Evolutionary conservation across 108 stramenopile genomes (phyloP), one percentile per base, ranked within the genome.

Genomic region (Skeletonema marinoi): DNA sequence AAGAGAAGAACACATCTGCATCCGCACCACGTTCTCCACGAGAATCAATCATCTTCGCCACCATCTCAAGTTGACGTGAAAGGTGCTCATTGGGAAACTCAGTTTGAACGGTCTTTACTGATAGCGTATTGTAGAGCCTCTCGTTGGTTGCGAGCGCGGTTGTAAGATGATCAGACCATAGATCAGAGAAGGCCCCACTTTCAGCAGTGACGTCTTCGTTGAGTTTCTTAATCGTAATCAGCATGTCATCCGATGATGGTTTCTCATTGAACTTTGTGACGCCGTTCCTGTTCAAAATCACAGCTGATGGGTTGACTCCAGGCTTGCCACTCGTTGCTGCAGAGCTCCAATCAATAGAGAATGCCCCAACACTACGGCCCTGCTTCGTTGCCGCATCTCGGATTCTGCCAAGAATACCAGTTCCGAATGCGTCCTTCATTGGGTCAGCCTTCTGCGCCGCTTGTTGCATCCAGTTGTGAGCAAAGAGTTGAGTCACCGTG

Each of bases 321-420:
- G 72, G 30, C 64, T 70, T 30, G 16, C 85, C 85, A 14, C 25
- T 64, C 21, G 78, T 48, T 32, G 69, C 32, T 16, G 41, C 36
- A 44, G 73, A 68, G 66, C 78, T 73, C 14, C 85, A 78, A 62
- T 48, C 59, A 54, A 86, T 86, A 32, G 77, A 73, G 56, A 79
- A 86, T 10, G 60, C 36, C 32, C 67, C 71, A 32, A 81, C 72
- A 3, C 56, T 35, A n/a, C 78, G 61, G 6, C 81, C 81, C 10
- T 25, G 13, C 12, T 73, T n/a, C 11, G 39, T 80, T 12, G 87
- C 59, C 3, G 78, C 54, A 68, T 87, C 84, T 2, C 68, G 62
- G 35, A 89, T 85, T 32, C 86, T 41, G 44, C 88, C 88, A 38
- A 78, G 77, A 60, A 89, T 82, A 71, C 86, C 86, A 16, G 87